Conservation (phyloP, 768 basidiomycete species). For the Rhizopogon vesiculosus region DNA sequence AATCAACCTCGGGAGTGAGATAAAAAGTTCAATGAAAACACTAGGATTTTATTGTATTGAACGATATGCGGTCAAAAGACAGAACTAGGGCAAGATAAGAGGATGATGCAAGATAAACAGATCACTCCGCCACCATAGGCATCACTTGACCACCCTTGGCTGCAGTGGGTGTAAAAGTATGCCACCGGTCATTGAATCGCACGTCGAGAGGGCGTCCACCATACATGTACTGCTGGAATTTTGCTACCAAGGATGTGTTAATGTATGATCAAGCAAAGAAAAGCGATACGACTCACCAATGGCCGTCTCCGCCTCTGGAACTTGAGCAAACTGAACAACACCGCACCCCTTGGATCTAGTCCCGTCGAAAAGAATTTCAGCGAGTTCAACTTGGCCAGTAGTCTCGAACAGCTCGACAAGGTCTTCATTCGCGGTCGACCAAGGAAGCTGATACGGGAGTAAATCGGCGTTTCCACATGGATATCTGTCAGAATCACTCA, state of each 20-base stretch:
- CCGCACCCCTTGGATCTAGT: constrained; percentile 92
- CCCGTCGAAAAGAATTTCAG: constrained; percentile 92
- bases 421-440: constrained; percentile 99
- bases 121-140: constrained; percentile 55
- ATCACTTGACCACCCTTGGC: constrained; percentile 81
- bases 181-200: constrained; percentile 94
- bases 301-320: constrained; percentile 88
- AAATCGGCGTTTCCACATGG: background rate
- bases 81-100: background rate
- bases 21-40: background rate
- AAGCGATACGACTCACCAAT: constrained; percentile 51
- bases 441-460: constrained; percentile 64
- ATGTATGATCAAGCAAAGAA: background rate
- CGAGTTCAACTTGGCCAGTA: constrained; percentile 89
- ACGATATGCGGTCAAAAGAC: background rate
- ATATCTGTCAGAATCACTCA: constrained; percentile 40
- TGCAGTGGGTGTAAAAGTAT: constrained; percentile 84
- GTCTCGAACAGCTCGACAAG: constrained; percentile 98
- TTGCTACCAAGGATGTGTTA: constrained; percentile 41
- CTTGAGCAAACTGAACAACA: constrained; percentile 90
- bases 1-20: background rate
- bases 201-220: constrained; percentile 89
- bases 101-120: background rate
- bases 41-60: background rate
- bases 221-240: constrained; percentile 95